Evolutionary conservation across 345 rosid species (phyloP).

Genomic region (Cardamine resedifolia): DNA sequence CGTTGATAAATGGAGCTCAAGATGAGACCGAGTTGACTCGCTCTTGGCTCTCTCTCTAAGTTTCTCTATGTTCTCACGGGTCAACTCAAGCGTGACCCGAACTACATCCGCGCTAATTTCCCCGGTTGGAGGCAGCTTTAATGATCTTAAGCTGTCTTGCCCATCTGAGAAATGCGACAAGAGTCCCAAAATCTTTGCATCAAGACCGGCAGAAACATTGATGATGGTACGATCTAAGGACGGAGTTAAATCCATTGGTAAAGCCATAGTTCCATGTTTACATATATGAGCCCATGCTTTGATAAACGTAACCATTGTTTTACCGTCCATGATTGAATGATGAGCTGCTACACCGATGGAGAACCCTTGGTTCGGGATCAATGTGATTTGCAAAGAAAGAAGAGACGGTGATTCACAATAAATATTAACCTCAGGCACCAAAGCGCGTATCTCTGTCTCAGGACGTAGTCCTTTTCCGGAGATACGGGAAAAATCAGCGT

Average conservation of each 20-base stretch:
- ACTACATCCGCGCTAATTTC: not conserved
- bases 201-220: conserved; percentile 27
- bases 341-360: conserved; percentile 29
- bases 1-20: conserved; percentile 33
- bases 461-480: conserved; percentile 7
- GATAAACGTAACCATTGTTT: conserved; percentile 1
- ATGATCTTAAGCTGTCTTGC: not conserved
- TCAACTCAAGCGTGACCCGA: conserved; percentile 29
- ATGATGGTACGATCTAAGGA: conserved; percentile 29
- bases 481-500: conserved; percentile 14
- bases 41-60: conserved; percentile 19
- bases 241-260: conserved; percentile 32
- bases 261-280: not conserved
- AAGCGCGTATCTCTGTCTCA: conserved; percentile 12
- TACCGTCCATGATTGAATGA: conserved; percentile 32
- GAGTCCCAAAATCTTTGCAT: not conserved
- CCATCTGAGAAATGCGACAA: not conserved
- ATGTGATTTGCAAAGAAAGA: conserved; percentile 18
- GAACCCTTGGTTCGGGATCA: conserved; percentile 32
- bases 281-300: conserved; percentile 36
- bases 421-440: conserved; percentile 9
- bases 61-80: conserved; percentile 28
- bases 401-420: not conserved
- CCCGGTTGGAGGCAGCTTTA: not conserved
- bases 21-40: conserved; percentile 2